phyloP scores from a whole-genome alignment of 768 basidiomycete species.

The Naganishia randhawae region DNA sequence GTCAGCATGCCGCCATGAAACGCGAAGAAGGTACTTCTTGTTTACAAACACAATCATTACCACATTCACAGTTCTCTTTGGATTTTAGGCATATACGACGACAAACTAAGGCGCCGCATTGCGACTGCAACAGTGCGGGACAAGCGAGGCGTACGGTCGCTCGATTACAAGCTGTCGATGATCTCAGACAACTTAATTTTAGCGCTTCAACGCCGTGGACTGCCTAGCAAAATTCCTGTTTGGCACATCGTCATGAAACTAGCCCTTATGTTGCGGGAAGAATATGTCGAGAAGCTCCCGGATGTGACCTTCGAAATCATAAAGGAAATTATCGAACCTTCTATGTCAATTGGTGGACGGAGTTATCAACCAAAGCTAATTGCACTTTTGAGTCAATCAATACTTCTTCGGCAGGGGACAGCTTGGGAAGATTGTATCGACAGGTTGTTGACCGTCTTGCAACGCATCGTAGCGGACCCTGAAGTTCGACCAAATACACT shows the following conservation, averaged over 20 bases:
- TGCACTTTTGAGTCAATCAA: conserved; percentile 23
- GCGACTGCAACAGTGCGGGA: conserved; percentile 24
- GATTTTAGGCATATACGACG: conserved; percentile 24
- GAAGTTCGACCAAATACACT: background rate
- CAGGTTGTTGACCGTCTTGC: background rate
- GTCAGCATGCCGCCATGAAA: conserved; percentile 25
- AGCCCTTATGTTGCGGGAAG: conserved; percentile 24
- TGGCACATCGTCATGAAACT: conserved; percentile 29
- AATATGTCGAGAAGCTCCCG: conserved; percentile 28
- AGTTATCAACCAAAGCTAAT: conserved; percentile 26
- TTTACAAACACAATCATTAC: background rate
- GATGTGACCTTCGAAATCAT: conserved; percentile 24
- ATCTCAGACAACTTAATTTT: conserved; percentile 24
- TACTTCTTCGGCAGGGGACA: conserved; percentile 13
- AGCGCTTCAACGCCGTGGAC: background rate
- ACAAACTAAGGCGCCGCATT: conserved; percentile 5
- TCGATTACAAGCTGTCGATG: conserved; percentile 28
- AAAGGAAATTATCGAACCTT: conserved; percentile 2
- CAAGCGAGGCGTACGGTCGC: conserved; percentile 23
- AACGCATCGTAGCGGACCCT: background rate
- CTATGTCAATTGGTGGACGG: background rate
- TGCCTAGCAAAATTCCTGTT: conserved; percentile 20
- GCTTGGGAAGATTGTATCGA: conserved; percentile 13
- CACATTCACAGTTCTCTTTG: background rate
- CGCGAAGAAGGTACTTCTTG: conserved; percentile 23